Evolutionary conservation across 352 stramenopile genomes (phyloP).

Genomic region (Pythium aquatile): DNA sequence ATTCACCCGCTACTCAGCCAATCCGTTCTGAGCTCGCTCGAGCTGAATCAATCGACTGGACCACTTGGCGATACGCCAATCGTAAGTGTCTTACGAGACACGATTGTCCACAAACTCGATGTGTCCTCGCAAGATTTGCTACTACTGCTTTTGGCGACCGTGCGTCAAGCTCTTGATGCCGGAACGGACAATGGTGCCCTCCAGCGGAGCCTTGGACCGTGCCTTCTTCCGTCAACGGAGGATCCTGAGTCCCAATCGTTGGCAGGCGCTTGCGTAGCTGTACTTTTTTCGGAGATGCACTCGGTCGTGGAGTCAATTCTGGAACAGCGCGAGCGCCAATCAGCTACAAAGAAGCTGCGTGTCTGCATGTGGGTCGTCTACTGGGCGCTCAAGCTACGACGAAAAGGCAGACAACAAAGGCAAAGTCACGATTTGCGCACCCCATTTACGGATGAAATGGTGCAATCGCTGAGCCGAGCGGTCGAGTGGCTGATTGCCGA

Average conservation of each 20-base stretch:
- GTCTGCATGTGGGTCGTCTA: not conserved
- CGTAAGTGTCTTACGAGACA: not conserved
- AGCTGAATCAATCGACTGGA: not conserved
- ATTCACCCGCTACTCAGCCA: not conserved
- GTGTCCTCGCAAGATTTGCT: slow-evolving; percentile 5
- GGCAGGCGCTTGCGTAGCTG: not conserved
- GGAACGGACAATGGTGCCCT: slow-evolving; percentile 3
- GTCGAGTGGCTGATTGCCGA: slow-evolving; percentile 20
- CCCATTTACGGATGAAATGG: not conserved
- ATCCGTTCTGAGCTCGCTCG: not conserved
- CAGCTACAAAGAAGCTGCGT: not conserved
- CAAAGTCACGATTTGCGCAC: not conserved
- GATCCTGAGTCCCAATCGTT: not conserved
- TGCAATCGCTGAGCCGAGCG: not conserved
- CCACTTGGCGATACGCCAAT: not conserved
- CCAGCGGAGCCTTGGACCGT: not conserved
- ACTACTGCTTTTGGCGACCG: slow-evolving; percentile 11
- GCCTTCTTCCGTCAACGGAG: not conserved
- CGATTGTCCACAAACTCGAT: slow-evolving; percentile 3
- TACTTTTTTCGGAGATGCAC: slow-evolving; percentile 7
- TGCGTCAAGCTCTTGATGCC: slow-evolving; percentile 18
- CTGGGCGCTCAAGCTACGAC: slow-evolving; percentile 7
- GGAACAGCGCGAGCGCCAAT: not conserved
- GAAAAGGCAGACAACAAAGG: not conserved
- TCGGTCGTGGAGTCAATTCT: not conserved